Percentiles rank a stretch among this genome's conserved stretches.
These are phyloP conservation scores for Pleurotus salmoneostramineus DNA, from an alignment of 768 basidiomycete genomes.

Conservation along the genomic window DNA sequence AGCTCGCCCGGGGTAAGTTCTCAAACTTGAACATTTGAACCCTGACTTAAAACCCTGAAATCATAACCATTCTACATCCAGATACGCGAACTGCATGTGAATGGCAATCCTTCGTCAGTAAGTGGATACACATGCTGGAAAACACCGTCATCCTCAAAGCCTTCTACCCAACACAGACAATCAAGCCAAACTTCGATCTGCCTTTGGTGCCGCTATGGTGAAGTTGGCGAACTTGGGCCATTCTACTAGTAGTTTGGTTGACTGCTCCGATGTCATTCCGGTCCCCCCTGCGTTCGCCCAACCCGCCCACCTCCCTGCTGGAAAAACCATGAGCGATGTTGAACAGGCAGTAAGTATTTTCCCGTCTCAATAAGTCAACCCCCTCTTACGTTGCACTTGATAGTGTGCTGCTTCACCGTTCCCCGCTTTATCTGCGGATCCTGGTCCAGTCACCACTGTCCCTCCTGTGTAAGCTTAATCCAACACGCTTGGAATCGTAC, in stretches of 20 bases:
- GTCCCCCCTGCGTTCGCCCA: conserved; percentile 10
- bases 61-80: conserved; percentile 10
- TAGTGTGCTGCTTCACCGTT: conserved; percentile 5
- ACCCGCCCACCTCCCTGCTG: conserved; percentile 17
- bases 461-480: conserved; percentile 2
- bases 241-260: conserved; percentile 12
- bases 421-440: conserved; percentile 5
- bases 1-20: conserved; percentile 15
- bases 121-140: background rate
- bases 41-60: background rate
- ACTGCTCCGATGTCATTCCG: conserved; percentile 19
- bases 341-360: conserved; percentile 6
- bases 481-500: too few species aligned
- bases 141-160: too few species aligned
- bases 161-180: background rate
- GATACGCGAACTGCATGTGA: conserved; percentile 32
- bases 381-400: background rate
- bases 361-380: background rate
- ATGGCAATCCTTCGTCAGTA: conserved; percentile 29
- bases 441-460: conserved; percentile 5
- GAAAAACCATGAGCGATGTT: conserved; percentile 6
- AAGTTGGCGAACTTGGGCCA: conserved; percentile 28
- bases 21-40: too few species aligned
- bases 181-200: conserved; percentile 12
- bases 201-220: conserved; percentile 25